Evolutionary conservation across 257 asterid genomes (phyloP), one percentile per base, ranked within the genome.

Genomic region (Przewalskia tangutica): DNA sequence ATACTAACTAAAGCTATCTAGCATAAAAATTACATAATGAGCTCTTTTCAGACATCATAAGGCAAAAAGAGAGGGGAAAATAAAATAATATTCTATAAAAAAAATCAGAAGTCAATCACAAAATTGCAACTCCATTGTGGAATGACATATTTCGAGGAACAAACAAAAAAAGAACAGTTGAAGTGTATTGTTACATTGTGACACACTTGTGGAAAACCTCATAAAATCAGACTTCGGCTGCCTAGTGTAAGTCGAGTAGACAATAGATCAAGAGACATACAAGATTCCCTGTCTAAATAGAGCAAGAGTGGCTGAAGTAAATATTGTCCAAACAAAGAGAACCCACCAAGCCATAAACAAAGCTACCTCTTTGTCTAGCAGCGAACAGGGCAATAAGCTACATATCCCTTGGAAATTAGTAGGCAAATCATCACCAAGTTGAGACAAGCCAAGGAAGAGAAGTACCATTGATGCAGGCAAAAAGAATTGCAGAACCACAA

Each of bases 321-420:
- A 86, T 11, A 82, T 81, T 59, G 93, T 88, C 93, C 92, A 96
- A 86, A 90, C 90, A 85, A 92, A 84, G 20, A 89, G 46, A 81
- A 91, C 85, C 98, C 97, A 96, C 98, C 99, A 96, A 58, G 97
- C 96, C 93, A 93, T 70, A 88, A 94, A 92, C 88, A 93, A 79
- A 8, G 92, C 83, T 80, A 89, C 88, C 81, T 92, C 93, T 84
- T 88, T 89, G 65, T 82, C 90, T 82, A 90, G 77, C 82, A 81
- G 84, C 7, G 90, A 87, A 85, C 85, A 88, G 64, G 86, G 85
- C 20, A 83, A 79, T 20, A 83, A 27, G 80, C 84, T 67, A 84
- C 82, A 70, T 23, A 84, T 77, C 89, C 59, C 34, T 3, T 81
- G 77, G 62, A 77, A 78, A 87, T 89, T 89, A 9, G 82, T 48